Percentiles rank a stretch among this genome's conserved stretches.
phyloP scores from a whole-genome alignment of 768 basidiomycete genomes.

The Crassisporium funariophilum region DNA sequence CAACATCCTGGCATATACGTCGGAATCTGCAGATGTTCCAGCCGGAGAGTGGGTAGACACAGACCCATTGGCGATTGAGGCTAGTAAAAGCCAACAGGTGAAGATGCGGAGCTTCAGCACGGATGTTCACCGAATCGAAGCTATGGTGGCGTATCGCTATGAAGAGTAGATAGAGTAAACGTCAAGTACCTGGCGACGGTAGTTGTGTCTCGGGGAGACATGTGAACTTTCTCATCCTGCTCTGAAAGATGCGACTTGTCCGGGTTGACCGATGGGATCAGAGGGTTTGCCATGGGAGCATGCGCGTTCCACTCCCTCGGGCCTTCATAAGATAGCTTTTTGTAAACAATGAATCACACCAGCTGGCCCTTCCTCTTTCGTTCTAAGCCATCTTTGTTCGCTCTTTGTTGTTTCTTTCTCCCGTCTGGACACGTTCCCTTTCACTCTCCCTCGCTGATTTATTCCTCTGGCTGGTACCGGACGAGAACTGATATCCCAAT shows the following conservation, averaged over 20 bases:
- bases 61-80: conserved; percentile 89
- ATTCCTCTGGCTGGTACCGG: conserved; percentile 57
- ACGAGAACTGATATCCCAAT: conserved; percentile 28
- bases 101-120: conserved; percentile 97
- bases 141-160: conserved; percentile 96
- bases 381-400: no score
- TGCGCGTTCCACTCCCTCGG: conserved; percentile 13
- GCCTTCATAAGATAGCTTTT: conserved; percentile 16
- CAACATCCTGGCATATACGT: conserved; percentile 96
- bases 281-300: conserved; percentile 29
- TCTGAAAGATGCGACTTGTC: conserved; percentile 20
- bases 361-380: conserved; percentile 23
- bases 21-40: conserved; percentile 88
- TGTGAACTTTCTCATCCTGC: no score
- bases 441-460: conserved; percentile 21
- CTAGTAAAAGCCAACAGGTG: conserved; percentile 90
- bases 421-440: conserved; percentile 18
- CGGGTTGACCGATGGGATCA: conserved; percentile 34
- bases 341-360: conserved; percentile 13
- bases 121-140: conserved; percentile 96
- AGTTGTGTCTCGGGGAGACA: conserved; percentile 14
- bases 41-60: conserved; percentile 96
- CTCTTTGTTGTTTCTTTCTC: conserved; percentile 23
- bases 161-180: conserved; percentile 55
- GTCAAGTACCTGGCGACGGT: conserved; percentile 14